phyloP scores from a whole-genome alignment of 2,329 filamentous ascomycete species.

The Stagonosporopsis chrysanthemi region DNA sequence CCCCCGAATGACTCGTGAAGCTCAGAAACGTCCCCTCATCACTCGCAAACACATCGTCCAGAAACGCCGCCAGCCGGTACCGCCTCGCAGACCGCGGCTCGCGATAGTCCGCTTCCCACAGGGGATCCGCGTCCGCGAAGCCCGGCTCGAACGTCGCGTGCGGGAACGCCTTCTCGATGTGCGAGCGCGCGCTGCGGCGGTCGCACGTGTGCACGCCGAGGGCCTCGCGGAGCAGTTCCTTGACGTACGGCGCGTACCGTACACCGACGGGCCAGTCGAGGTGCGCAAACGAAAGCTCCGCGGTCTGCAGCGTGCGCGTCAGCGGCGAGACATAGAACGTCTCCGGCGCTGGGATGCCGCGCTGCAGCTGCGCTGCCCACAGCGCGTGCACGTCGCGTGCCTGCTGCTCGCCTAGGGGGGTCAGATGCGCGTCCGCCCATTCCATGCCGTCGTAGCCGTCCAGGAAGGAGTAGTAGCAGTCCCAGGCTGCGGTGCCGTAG shows the following conservation, averaged over 20 bases:
- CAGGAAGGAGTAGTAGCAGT: constrained; percentile 71
- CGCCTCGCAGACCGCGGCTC: constrained; percentile 37
- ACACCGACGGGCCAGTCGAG: too few relatives aligned
- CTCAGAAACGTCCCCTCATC: constrained; percentile 58
- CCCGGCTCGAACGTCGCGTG: constrained; percentile 64
- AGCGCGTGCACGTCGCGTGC: constrained; percentile 65
- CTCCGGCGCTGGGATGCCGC: constrained; percentile 66
- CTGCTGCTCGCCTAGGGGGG: constrained; percentile 64
- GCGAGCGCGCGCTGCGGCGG: constrained; percentile 60
- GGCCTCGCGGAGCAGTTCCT: constrained; percentile 71
- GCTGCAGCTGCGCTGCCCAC: constrained; percentile 61
- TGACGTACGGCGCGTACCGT: constrained; percentile 67
- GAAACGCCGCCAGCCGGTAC: constrained; percentile 44
- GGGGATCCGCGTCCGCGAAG: constrained; percentile 64
- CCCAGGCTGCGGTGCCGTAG: constrained; percentile 73
- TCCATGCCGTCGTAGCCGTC: constrained; percentile 67
- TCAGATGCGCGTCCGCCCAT: constrained; percentile 71
- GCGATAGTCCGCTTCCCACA: constrained; percentile 57
- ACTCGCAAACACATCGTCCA: constrained; percentile 62
- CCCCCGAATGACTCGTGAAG: constrained; percentile 66
- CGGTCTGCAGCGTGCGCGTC: constrained; percentile 69
- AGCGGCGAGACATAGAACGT: constrained; percentile 71
- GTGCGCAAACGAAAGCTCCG: constrained; percentile 65
- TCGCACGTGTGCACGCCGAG: constrained; percentile 75
- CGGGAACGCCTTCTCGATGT: constrained; percentile 61